Evolutionary conservation across 495 filamentous ascomycete genomes (phyloP), one percentile per base, ranked within the genome.

Genomic region (Baudoinia panamericana): DNA sequence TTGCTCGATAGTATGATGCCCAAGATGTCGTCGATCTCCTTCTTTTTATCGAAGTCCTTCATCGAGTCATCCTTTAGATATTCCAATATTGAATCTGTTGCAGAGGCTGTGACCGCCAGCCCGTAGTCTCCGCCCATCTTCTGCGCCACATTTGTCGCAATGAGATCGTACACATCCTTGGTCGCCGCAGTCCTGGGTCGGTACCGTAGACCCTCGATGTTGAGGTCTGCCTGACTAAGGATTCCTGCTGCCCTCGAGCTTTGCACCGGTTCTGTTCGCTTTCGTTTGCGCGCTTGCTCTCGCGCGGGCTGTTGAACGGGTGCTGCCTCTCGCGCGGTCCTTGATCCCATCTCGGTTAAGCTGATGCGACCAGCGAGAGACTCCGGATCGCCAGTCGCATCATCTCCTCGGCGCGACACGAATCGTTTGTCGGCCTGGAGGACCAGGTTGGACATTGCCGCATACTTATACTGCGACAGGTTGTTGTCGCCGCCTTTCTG

Each of bases 371-470:
- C 88, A 25, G 90, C 90, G 30, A 99, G 73, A 37, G 90, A 96
- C 64, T 99, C 90, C 36, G 90, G 90, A 58, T 99, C 92, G 53
- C 90, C 90, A 25, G 92, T 95, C 43, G 82, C 78, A 63, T 99
- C 90, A 65, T 99, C 90, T 50, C 78, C 83, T 49, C 82, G 75
- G 53, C 86, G 78, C 40, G 84, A 86, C 52, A 88, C 78, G 60
- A 99, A 96, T 57, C 92, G 80, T 63, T 84, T 79, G 69, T 99
- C 90, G 67, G 85, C 87, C 79, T 95, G 88, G 73, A 95, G 84
- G 60, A 99, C 90, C 84, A 99, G 77, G 76, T 99, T 99, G 69
- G 90, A 96, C 90, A 99, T 99, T 61, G 85, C 87, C 77, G 84
- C 83, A 72, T 99, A 99, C 64, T 99, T 99, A 71, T 94, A 99